phyloP scores from a whole-genome alignment of 257 asterid species.

The Salvia splendens region DNA sequence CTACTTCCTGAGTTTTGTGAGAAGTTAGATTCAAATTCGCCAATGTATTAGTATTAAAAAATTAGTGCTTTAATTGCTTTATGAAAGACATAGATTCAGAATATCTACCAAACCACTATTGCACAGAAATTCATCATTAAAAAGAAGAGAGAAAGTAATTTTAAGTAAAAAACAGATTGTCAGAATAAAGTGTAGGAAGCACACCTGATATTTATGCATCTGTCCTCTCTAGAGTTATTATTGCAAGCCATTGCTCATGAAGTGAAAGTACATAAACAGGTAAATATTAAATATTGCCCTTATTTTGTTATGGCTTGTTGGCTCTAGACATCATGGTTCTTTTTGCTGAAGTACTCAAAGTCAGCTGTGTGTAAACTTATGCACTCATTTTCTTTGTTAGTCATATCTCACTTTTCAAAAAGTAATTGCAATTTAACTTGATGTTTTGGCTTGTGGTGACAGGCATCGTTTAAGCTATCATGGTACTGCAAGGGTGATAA shows the following conservation, averaged over 20 bases:
- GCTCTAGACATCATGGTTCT: slow-evolving; percentile 6
- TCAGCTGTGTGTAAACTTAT: neutral
- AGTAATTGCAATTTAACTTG: slow-evolving; percentile 17
- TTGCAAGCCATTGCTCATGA: slow-evolving; percentile 2
- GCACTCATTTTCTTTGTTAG: neutral
- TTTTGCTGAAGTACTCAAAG: neutral
- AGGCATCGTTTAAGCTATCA: slow-evolving; percentile 93
- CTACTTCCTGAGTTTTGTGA: slow-evolving; percentile 17
- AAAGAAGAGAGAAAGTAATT: neutral
- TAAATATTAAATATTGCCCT: neutral
- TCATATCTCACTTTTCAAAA: neutral
- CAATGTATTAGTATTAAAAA: neutral
- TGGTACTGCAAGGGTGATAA: slow-evolving; percentile 96
- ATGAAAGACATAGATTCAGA: neutral
- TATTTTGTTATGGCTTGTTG: slow-evolving; percentile 13
- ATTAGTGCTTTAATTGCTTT: neutral
- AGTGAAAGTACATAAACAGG: neutral
- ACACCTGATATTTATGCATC: slow-evolving; percentile 2
- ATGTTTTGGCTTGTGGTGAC: slow-evolving; percentile 35
- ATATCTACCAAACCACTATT: slow-evolving; percentile 14
- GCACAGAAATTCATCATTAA: slow-evolving; percentile 4
- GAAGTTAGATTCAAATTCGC: neutral
- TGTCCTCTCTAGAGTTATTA: neutral
- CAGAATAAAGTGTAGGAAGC: slow-evolving; percentile 1
- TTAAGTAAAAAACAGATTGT: neutral